Conservation (phyloP, 495 filamentous ascomycete species). For the Hypomontagnella monticulosa region DNA sequence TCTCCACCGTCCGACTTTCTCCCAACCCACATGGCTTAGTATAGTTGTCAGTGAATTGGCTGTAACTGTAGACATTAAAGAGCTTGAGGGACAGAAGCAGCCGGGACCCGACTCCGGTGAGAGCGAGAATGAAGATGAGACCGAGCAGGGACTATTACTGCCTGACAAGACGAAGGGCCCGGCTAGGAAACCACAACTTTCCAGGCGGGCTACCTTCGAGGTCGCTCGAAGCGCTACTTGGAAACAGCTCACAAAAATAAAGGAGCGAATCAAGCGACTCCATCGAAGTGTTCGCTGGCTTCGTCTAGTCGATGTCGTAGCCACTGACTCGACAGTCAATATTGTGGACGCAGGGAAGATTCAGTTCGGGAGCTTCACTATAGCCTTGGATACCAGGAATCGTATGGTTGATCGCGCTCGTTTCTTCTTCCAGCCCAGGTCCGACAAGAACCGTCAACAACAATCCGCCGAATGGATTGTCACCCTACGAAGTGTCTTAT, state of each 20-base stretch:
- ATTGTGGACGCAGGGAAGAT: constrained; percentile 83
- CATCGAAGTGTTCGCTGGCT: constrained; percentile 91
- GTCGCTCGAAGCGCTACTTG: constrained; percentile 75
- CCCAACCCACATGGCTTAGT: constrained; percentile 96
- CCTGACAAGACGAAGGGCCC: constrained; percentile 28
- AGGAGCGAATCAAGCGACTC: constrained; percentile 84
- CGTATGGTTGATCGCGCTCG: constrained; percentile 92
- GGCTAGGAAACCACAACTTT: constrained; percentile 35
- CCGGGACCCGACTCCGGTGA: constrained; percentile 40
- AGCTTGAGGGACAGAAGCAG: constrained; percentile 61
- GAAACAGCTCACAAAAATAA: constrained; percentile 76
- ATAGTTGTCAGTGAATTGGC: constrained; percentile 84
- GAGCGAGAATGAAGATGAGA: constrained; percentile 36
- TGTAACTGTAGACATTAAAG: constrained; percentile 80
- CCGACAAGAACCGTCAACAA: constrained; percentile 73
- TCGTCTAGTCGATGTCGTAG: constrained; percentile 88
- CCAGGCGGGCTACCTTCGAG: constrained; percentile 37
- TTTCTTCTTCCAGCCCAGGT: constrained; percentile 83
- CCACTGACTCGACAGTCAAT: constrained; percentile 76
- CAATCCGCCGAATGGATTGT: constrained; percentile 95
- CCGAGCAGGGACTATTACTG: constrained; percentile 20
- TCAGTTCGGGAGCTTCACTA: constrained; percentile 82
- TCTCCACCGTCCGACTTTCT: constrained; percentile 91
- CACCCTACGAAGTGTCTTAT: constrained; percentile 83
- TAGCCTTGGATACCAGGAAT: constrained; percentile 88